Percentiles rank a stretch among this genome's conserved stretches.
These are phyloP conservation scores for Plasmodium chabaudi DNA, from an alignment of 169 alveolate genomes.

Conservation along the genomic window DNA sequence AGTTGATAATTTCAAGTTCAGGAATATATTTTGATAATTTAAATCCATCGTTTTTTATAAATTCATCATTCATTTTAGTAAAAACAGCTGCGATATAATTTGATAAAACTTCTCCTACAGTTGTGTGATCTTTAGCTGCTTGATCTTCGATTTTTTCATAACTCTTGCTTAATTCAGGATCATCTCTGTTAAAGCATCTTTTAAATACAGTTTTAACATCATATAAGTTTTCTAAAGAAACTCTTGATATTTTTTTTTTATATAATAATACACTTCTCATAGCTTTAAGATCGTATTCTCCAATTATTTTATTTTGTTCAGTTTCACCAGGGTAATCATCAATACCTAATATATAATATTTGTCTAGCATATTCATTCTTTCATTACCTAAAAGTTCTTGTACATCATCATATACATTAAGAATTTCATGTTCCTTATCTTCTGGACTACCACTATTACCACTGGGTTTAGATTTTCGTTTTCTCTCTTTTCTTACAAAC, in stretches of 20 bases:
- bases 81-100: constrained; percentile 2
- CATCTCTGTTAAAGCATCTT: constrained; percentile 21
- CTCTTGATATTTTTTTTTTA: constrained; percentile 42
- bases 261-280: constrained; percentile 21
- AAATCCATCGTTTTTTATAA: constrained; percentile 23
- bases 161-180: constrained; percentile 30
- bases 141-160: constrained; percentile 16
- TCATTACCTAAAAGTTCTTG: constrained; percentile 17
- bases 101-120: constrained; percentile 12
- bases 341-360: constrained; percentile 19
- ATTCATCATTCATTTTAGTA: constrained; percentile 33
- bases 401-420: neutral
- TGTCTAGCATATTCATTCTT: constrained; percentile 3
- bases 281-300: constrained; percentile 34
- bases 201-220: neutral
- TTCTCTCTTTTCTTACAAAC: neutral
- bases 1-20: constrained; percentile 44
- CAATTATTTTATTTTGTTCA: constrained; percentile 19
- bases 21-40: constrained; percentile 20
- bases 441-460: neutral
- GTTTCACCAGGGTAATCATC: constrained; percentile 22
- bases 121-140: constrained; percentile 2
- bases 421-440: neutral
- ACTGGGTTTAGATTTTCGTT: neutral
- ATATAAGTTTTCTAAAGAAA: neutral